These are phyloP conservation scores for Pseudonectria buxi DNA, from an alignment of 2,329 filamentous ascomycete species.

Conservation along the genomic window DNA sequence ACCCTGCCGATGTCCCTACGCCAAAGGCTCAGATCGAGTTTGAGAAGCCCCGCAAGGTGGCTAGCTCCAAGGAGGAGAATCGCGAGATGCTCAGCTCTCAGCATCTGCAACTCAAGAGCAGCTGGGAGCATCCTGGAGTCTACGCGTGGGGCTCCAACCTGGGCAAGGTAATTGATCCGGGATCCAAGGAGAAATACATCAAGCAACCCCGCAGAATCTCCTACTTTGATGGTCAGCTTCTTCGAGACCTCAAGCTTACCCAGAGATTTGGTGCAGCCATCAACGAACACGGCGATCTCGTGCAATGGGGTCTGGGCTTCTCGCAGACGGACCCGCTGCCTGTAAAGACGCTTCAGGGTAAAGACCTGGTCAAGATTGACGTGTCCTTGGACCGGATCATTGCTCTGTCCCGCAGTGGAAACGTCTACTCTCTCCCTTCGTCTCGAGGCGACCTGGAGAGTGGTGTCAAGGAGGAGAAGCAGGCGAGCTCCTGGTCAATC, in stretches of 20 bases:
- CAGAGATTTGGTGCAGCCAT: conserved; percentile 78
- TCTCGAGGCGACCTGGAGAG: conserved; percentile 63
- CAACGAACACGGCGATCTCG: conserved; percentile 76
- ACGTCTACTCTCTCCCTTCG: conserved; percentile 78
- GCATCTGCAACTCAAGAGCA: conserved; percentile 80
- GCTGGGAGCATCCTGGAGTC: conserved; percentile 75
- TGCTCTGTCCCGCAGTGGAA: conserved; percentile 65
- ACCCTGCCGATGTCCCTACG: conserved; percentile 8
- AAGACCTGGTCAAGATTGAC: conserved; percentile 68
- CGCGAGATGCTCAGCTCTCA: conserved; percentile 74
- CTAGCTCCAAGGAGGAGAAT: conserved; percentile 61
- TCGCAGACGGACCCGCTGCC: conserved; percentile 59
- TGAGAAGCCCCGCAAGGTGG: conserved; percentile 56
- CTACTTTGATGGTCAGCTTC: conserved; percentile 76
- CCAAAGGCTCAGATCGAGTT: conserved; percentile 54
- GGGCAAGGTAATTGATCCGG: conserved; percentile 78
- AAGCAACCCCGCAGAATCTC: conserved; percentile 73
- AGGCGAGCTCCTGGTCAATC: conserved; percentile 61
- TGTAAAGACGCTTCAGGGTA: conserved; percentile 67
- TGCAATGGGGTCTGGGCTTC: conserved; percentile 86
- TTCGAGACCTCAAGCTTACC: conserved; percentile 83
- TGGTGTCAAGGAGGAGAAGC: conserved; percentile 56
- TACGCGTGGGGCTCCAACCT: conserved; percentile 91
- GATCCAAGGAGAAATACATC: conserved; percentile 67
- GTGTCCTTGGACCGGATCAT: conserved; percentile 80